A percentile compares a stretch with the other conserved stretches of the same genome.
Conservation (phyloP, 306 rosid genomes). For the Ormosia emarginata region DNA sequence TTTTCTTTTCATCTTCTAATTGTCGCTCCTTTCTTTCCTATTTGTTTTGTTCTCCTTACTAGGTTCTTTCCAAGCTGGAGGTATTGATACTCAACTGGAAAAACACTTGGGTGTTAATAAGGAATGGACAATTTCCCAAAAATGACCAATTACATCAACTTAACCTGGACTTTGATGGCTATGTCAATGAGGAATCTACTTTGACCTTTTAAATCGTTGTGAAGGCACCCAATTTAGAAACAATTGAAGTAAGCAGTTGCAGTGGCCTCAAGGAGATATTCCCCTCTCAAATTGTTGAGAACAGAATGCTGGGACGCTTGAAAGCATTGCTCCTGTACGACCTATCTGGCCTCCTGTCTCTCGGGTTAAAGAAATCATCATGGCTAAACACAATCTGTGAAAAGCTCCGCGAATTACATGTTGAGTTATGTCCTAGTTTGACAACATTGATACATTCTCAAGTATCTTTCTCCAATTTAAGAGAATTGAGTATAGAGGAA, state of each 20-base stretch:
- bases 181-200: background rate
- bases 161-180: fast-evolving
- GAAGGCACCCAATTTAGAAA: background rate
- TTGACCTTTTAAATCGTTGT: background rate
- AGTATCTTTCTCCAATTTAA: background rate
- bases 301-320: background rate
- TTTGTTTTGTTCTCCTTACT: background rate
- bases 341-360: background rate
- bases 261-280: background rate
- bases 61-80: background rate
- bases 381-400: background rate
- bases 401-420: background rate
- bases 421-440: background rate
- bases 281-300: background rate
- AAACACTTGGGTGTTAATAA: background rate
- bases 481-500: fast-evolving
- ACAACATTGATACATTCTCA: background rate
- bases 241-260: fast-evolving
- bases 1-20: no score
- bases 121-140: background rate
- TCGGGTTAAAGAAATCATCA: no score
- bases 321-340: fast-evolving
- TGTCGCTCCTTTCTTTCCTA: background rate
- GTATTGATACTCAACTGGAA: background rate
- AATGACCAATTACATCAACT: background rate